A percentile compares a stretch with the other conserved stretches of the same genome.
Conservation (phyloP, 257 asterid species). For the Nemophila menziesii region DNA sequence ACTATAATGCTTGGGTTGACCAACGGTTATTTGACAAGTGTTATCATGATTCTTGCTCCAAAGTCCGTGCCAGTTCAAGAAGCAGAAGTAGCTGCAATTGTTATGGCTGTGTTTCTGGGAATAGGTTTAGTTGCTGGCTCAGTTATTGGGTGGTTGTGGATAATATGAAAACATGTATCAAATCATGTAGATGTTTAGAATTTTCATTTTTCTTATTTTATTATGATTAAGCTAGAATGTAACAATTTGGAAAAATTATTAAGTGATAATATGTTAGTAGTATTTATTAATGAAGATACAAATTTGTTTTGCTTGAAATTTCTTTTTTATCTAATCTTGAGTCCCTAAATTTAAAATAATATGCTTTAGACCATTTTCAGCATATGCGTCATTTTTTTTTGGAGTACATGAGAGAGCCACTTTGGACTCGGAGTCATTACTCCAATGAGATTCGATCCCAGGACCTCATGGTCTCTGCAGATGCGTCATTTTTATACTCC, state of each 20-base stretch:
- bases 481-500: no score
- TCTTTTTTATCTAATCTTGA: no score
- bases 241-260: neutral
- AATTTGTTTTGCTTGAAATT: neutral
- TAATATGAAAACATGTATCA: constrained; percentile 22
- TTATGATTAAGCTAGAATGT: no score
- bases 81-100: constrained; percentile 66
- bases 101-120: constrained; percentile 57
- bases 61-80: constrained; percentile 38
- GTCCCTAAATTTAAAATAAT: no score
- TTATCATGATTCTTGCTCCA: constrained; percentile 71
- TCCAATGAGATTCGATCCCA: no score
- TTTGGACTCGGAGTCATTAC: no score
- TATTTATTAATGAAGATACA: neutral
- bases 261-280: neutral
- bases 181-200: no score
- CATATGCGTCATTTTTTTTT: no score
- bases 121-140: constrained; percentile 58
- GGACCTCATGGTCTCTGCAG: no score
- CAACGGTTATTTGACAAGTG: constrained; percentile 75
- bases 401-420: no score
- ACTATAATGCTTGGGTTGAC: constrained; percentile 50
- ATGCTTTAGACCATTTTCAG: no score
- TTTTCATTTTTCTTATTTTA: no score
- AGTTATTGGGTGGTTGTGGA: constrained; percentile 68